Evolutionary conservation across 1,284 basidiomycete genomes (phyloP).

Genomic region (Puccinia sorghi): DNA sequence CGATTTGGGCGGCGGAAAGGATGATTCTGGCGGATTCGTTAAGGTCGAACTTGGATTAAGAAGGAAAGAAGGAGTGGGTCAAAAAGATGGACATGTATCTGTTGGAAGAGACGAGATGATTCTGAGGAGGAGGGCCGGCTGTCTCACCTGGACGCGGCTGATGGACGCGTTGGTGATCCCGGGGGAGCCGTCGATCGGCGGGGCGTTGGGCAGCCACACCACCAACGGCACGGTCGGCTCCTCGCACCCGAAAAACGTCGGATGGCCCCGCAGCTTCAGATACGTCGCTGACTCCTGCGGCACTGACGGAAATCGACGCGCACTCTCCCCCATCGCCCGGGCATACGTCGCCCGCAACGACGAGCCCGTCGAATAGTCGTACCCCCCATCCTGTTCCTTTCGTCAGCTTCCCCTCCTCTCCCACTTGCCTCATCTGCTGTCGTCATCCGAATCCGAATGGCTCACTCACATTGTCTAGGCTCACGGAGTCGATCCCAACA

Average conservation of each 20-base stretch:
- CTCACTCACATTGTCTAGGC: conserved; percentile 38
- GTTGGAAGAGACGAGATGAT: no score
- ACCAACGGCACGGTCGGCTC: conserved; percentile 22
- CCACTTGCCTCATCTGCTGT: no score
- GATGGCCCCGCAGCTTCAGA: conserved; percentile 15
- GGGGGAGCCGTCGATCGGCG: conserved; percentile 16
- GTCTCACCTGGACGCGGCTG: conserved; percentile 38
- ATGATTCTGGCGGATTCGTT: conserved; percentile 12
- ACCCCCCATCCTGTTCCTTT: background rate
- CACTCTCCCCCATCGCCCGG: background rate
- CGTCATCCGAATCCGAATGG: no score
- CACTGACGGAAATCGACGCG: conserved; percentile 14
- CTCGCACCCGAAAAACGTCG: conserved; percentile 38
- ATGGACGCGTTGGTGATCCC: conserved; percentile 38
- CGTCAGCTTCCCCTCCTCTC: no score
- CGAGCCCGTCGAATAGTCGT: conserved; percentile 21
- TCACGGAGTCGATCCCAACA: conserved; percentile 35
- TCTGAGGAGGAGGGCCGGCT: no score
- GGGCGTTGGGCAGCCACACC: conserved; percentile 41
- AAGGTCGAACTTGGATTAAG: conserved; percentile 10
- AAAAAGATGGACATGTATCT: no score
- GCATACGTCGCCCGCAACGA: conserved; percentile 34
- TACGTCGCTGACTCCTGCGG: conserved; percentile 7
- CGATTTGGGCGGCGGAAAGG: conserved; percentile 31
- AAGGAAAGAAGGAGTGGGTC: background rate